phyloP scores from a whole-genome alignment of 345 rosid genomes.

The Mallotus nudiflorus region DNA sequence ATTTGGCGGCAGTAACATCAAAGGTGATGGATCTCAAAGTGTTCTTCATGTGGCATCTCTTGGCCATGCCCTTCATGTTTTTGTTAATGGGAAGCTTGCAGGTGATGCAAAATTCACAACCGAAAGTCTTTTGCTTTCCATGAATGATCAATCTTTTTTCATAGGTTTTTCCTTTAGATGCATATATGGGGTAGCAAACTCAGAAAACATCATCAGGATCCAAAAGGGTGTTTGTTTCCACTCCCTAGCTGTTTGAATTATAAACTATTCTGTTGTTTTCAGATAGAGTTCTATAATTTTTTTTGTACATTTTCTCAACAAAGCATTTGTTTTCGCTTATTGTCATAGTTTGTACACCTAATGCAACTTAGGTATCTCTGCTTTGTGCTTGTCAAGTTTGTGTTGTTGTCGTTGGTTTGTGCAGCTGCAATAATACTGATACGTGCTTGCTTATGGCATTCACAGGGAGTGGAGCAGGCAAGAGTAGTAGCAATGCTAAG shows the following conservation, averaged over 20 bases:
- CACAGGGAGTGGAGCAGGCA: slow-evolving; percentile 71
- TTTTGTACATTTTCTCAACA: too few species aligned
- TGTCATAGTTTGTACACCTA: not conserved
- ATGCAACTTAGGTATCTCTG: not conserved
- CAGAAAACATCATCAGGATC: too few species aligned
- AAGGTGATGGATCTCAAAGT: slow-evolving; percentile 63
- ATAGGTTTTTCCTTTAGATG: too few species aligned
- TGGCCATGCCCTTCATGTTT: slow-evolving; percentile 84
- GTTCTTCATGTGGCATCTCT: slow-evolving; percentile 77
- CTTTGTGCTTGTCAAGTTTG: not conserved
- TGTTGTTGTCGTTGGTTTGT: too few species aligned
- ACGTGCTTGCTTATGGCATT: slow-evolving; percentile 8
- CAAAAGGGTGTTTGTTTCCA: too few species aligned
- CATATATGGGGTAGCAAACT: too few species aligned
- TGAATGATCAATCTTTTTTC: too few species aligned
- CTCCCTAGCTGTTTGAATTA: too few species aligned
- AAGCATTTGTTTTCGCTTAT: too few species aligned
- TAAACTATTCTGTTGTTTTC: too few species aligned
- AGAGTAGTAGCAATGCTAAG: slow-evolving; percentile 41
- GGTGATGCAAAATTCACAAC: slow-evolving; percentile 37
- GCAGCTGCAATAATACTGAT: slow-evolving; percentile 6
- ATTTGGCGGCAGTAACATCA: slow-evolving; percentile 45
- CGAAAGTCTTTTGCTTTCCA: too few species aligned
- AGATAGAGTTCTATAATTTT: too few species aligned
- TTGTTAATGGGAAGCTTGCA: slow-evolving; percentile 72